phyloP scores from a whole-genome alignment of 1,139 yeast genomes.

The Debaryomyces nepalensis region DNA sequence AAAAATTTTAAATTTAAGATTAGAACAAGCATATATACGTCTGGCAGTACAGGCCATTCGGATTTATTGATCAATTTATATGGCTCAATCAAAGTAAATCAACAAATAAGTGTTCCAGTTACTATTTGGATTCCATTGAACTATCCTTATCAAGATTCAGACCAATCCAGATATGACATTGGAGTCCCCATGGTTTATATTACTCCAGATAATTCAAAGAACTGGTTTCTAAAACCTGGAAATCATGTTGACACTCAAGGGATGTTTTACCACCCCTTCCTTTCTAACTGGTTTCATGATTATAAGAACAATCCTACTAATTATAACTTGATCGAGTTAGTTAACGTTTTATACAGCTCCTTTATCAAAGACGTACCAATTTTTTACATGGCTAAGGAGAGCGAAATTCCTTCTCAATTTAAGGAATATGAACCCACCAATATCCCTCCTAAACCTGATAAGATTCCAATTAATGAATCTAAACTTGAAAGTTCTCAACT shows the following conservation, averaged over 20 bases:
- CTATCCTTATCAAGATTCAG: constrained; percentile 52
- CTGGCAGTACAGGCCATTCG: constrained; percentile 57
- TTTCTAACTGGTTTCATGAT: constrained; percentile 59
- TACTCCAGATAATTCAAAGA: constrained; percentile 49
- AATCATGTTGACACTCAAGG: constrained; percentile 79
- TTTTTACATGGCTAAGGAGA: too few species aligned
- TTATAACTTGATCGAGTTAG: constrained; percentile 44
- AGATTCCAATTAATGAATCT: constrained; percentile 18
- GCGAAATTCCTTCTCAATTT: too few species aligned
- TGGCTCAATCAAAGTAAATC: constrained; percentile 54
- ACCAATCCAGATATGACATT: constrained; percentile 18
- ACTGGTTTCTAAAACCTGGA: constrained; percentile 55
- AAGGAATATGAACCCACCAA: constrained; percentile 5
- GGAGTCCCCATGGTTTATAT: constrained; percentile 68
- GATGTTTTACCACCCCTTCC: constrained; percentile 67
- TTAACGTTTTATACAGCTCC: constrained; percentile 40
- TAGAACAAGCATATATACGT: constrained; percentile 72
- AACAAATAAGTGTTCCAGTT: constrained; percentile 55
- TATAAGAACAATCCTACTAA: constrained; percentile 16
- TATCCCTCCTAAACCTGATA: constrained; percentile 30
- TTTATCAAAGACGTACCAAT: constrained; percentile 47
- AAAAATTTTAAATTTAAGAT: constrained; percentile 53
- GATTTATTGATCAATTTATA: constrained; percentile 64
- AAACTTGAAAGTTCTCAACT: neutral
- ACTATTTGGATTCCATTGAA: constrained; percentile 77